phyloP scores from a whole-genome alignment of 371 early-diverging fungal genomes.

The Mortierella sp. region DNA sequence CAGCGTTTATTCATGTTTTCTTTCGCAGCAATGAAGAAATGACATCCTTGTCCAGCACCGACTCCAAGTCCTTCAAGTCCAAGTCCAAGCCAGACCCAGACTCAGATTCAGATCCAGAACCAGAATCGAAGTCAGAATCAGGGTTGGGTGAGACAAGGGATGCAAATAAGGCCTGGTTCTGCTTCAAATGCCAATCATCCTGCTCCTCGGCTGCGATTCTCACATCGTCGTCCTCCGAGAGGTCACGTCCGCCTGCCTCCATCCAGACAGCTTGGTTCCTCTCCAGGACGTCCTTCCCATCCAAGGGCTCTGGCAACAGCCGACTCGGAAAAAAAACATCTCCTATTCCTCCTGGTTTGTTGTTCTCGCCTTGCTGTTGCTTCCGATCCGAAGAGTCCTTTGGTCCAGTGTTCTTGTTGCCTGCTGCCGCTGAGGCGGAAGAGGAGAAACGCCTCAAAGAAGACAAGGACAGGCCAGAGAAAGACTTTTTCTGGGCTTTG shows the following conservation, averaged over 20 bases:
- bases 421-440: not conserved
- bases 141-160: constrained; percentile 2
- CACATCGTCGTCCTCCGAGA: constrained; percentile 10
- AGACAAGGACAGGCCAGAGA: not conserved
- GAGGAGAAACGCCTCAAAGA: not conserved
- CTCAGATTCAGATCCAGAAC: not conserved
- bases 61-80: too few species aligned
- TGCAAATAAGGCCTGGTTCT: constrained; percentile 44
- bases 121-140: not conserved
- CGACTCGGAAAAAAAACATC: constrained; percentile 17
- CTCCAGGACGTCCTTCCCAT: constrained; percentile 31
- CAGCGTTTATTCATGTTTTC: not conserved
- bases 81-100: not conserved
- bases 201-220: not conserved
- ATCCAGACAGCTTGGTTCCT: constrained; percentile 47
- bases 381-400: not conserved
- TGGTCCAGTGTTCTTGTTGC: not conserved
- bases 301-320: constrained; percentile 39
- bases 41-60: not conserved
- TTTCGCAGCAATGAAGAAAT: not conserved
- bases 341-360: not conserved
- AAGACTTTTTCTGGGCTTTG: constrained; percentile 10
- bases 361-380: not conserved
- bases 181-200: constrained; percentile 35
- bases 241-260: constrained; percentile 31